These are phyloP conservation scores for Trametes sanguinea DNA, from an alignment of 768 basidiomycete species.

Conservation along the genomic window DNA sequence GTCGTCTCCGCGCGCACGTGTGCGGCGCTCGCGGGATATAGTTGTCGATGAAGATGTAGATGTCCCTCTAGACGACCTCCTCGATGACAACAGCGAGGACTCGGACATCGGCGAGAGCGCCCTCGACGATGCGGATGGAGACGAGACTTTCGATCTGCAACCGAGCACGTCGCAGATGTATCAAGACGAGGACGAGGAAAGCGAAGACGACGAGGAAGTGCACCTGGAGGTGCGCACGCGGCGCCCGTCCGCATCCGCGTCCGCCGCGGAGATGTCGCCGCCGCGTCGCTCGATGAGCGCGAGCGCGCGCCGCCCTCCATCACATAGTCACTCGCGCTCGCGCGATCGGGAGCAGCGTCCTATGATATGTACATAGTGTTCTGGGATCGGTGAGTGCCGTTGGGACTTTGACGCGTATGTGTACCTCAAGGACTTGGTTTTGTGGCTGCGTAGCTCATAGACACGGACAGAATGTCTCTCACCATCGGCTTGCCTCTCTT, in stretches of 20 bases:
- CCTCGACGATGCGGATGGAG: constrained; percentile 22
- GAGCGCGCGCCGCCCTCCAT: neutral
- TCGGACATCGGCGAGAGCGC: neutral
- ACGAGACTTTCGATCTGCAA: constrained; percentile 28
- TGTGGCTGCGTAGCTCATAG: constrained; percentile 20
- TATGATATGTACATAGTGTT: constrained; percentile 26
- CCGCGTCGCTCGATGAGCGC: constrained; percentile 19
- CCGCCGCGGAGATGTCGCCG: constrained; percentile 23
- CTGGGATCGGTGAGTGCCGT: neutral
- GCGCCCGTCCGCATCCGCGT: constrained; percentile 22
- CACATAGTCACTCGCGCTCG: neutral
- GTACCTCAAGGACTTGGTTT: constrained; percentile 12
- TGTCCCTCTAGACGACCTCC: neutral
- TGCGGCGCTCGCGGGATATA: constrained; percentile 3
- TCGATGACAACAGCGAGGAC: neutral
- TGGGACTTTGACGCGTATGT: too few relatives aligned
- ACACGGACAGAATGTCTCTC: constrained; percentile 23
- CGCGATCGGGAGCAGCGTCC: constrained; percentile 19
- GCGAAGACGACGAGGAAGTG: constrained; percentile 37
- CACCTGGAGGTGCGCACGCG: constrained; percentile 33
- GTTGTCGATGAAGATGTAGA: constrained; percentile 27
- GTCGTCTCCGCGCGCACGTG: neutral
- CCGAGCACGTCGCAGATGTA: constrained; percentile 39
- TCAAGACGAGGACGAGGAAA: constrained; percentile 38
- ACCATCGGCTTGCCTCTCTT: neutral